Base-by-base conservation (phyloP, 768 basidiomycete genomes). In the Sarcodon aspratus region DNA sequence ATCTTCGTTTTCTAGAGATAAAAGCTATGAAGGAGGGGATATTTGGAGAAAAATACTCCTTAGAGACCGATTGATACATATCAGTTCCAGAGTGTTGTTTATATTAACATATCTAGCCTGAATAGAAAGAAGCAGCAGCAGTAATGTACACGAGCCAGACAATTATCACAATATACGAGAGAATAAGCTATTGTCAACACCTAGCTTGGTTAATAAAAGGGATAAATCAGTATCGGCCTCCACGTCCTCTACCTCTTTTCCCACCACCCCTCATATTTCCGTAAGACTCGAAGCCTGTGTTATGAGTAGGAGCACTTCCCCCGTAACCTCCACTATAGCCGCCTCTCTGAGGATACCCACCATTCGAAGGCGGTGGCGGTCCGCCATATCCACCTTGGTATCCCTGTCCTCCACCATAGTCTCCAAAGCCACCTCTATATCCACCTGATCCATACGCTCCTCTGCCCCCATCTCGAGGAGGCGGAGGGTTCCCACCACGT, bases 21-120 rank as follows among this genome's bases (percentile, higher is more conserved):
- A 84, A 82, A 58, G 82, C 82, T 0, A 73, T 74, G 27, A 74
- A 82, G 50, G 76, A 77, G 51, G 69, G 69, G 0, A 6, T 78
- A 31, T 69, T 64, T 55, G 64, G 55, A 44, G 54, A 47, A 13
- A 55, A 64, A 31, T 66, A 66, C 52, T 48, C 56, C 10, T 17
- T 42, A 7, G 10, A 50, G 46, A 36, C 21, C n/a, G 32, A 44
- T 12, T 11, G 48, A 44, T 33, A 33, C 33, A 48, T 27, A 40
- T 48, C 36, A 13, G 15, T 42, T 42, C 27, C 40, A 8, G 40
- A 42, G 13, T 27, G 40, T 42, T 17, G 13, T 42, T 9, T 42
- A 42, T 42, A 6, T 9, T 13, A 15, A 42, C 21, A 27, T 27
- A 27, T 27, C 21, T 27, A 27, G 21, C 21, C 21, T 27, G 21